Base-by-base conservation (phyloP, 1,284 basidiomycete genomes). In the Vanrija sp. region DNA sequence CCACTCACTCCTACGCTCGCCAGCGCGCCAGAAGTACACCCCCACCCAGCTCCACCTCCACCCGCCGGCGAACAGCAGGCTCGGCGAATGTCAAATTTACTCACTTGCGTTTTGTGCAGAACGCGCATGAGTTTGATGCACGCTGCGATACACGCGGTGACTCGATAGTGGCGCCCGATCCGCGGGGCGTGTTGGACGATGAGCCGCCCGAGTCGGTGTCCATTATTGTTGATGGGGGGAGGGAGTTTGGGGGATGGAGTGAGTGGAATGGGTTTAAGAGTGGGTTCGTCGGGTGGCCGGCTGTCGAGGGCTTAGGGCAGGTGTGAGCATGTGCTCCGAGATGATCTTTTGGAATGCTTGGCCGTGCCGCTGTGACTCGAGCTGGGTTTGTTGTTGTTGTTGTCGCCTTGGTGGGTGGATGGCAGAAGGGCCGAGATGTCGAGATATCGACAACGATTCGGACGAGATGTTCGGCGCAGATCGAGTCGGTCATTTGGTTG, bases 101-200 rank as follows among this genome's bases (percentile, higher is more conserved):
- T 50, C 42, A 61, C 59, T 61, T 61, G 23, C 59, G 53, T 37
- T 61, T 61, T 27, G 59, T 61, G 56, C 59, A 61, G 23, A 61
- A 61, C 1, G 56, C 51, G 22, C 59, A 61, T 18, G 47, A 51
- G 46, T 57, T 57, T 18, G 59, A 61, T 15, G 59, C 59, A 23
- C 59, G 53, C 49, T 61, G 59, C 42, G 47, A 50, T 20, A 59
- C 53, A 12, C 57, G 53, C 2, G 53, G 49, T 12, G 31, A 31
- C 31, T 31, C 31, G 12, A 31, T 4, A 31, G 4, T 14, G 10
- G 31, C 12, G 12, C 31, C 31, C n/a, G n/a, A n/a, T 31, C 23
- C 12, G 6, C 22, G 14, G 41, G 41, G 16, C 3, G 41, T 16
- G 22, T 16, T 31, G 20, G 45, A 46, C 27, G 45, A 16, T 18